Evolutionary conservation across 352 stramenopile genomes (phyloP).

Genomic region (Globisporangium spiculum): DNA sequence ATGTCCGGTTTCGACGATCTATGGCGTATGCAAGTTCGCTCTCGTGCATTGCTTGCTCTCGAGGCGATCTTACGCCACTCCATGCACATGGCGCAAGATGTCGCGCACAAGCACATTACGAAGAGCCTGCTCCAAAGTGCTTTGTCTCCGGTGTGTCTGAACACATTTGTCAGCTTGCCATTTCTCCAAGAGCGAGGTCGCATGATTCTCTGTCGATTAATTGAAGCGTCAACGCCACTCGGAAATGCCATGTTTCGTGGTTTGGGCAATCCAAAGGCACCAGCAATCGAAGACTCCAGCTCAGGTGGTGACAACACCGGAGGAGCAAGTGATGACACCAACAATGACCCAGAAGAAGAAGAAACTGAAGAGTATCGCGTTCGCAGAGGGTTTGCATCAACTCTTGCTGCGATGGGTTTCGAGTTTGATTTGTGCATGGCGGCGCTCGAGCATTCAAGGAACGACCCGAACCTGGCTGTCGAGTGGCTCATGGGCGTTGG

Average conservation of each 20-base stretch:
- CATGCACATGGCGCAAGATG: conserved; percentile 34
- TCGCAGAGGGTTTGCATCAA: conserved; percentile 76
- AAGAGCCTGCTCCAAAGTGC: conserved; percentile 56
- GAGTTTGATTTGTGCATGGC: conserved; percentile 87
- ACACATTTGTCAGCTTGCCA: conserved; percentile 70
- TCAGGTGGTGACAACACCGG: neutral
- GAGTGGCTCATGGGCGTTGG: conserved; percentile 85
- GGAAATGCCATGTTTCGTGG: conserved; percentile 76
- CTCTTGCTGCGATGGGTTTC: conserved; percentile 83
- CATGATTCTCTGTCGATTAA: conserved; percentile 83
- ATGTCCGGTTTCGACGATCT: conserved; percentile 72
- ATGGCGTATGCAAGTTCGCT: conserved; percentile 85
- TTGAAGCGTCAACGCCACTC: conserved; percentile 79
- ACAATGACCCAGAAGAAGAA: conserved; percentile 62
- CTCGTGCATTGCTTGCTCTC: conserved; percentile 70
- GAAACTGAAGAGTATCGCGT: conserved; percentile 71
- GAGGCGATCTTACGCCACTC: conserved; percentile 72
- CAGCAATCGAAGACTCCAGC: conserved; percentile 16
- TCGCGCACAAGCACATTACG: conserved; percentile 38
- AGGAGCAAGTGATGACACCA: conserved; percentile 24
- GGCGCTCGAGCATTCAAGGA: conserved; percentile 71
- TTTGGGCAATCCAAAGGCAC: conserved; percentile 52
- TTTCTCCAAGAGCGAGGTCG: conserved; percentile 77
- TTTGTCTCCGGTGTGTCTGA: conserved; percentile 61
- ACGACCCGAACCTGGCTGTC: conserved; percentile 82